Conservation (phyloP, 306 rosid genomes). For the Dalbergia cochinchinensis region DNA sequence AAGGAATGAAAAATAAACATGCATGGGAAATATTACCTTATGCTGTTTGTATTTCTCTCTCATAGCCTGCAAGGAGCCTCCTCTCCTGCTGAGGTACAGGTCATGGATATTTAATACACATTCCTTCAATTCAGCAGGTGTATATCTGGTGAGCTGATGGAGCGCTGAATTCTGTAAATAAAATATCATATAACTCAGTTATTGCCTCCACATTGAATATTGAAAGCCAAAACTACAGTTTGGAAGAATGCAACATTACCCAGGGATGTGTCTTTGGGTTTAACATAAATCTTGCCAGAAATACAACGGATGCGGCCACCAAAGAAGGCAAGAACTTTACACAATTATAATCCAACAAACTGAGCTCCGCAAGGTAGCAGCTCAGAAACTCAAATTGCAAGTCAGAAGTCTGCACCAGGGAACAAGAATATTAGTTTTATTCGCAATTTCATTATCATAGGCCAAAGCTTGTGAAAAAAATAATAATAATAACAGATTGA, state of each 20-base stretch:
- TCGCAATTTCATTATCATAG: neutral
- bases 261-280: conserved; percentile 73
- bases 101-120: conserved; percentile 73
- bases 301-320: conserved; percentile 84
- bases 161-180: conserved; percentile 58
- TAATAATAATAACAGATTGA: neutral
- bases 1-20: too few relatives aligned
- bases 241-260: conserved; percentile 55
- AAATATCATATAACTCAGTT: conserved; percentile 24
- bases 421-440: conserved; percentile 8
- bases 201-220: neutral
- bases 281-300: conserved; percentile 74
- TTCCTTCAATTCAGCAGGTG: conserved; percentile 66
- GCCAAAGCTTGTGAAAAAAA: neutral
- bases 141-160: conserved; percentile 65
- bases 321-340: conserved; percentile 84
- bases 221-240: neutral
- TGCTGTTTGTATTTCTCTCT: conserved; percentile 89
- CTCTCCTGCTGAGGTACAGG: conserved; percentile 78
- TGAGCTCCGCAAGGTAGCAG: conserved; percentile 86
- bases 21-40: conserved; percentile 57
- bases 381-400: conserved; percentile 80
- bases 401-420: conserved; percentile 56
- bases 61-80: conserved; percentile 65
- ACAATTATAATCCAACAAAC: conserved; percentile 80